Conservation (phyloP, 1,284 basidiomycete species). For the Apiotrichum gracile region DNA sequence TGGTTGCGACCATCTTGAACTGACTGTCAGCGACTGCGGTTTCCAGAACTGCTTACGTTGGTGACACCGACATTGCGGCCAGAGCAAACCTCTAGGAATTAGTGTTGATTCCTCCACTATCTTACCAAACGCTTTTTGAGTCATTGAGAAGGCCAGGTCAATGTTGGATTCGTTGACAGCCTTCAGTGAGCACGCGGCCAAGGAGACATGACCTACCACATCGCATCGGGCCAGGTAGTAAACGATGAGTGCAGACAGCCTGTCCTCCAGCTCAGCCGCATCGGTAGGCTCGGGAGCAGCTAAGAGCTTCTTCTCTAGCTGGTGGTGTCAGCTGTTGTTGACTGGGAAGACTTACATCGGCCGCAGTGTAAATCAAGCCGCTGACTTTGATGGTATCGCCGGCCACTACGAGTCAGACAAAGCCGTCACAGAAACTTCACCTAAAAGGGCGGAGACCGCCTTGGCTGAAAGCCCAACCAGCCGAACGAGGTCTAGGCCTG, state of each 20-base stretch:
- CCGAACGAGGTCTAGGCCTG: slow-evolving; percentile 3
- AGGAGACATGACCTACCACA: background rate
- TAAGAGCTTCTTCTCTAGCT: slow-evolving; percentile 3
- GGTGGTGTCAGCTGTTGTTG: background rate
- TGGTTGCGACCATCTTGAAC: slow-evolving; percentile 1
- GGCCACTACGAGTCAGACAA: background rate
- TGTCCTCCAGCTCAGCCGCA: background rate
- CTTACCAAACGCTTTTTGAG: slow-evolving; percentile 3
- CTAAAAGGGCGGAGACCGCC: background rate
- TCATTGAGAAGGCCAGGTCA: slow-evolving; percentile 3
- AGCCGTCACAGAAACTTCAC: background rate
- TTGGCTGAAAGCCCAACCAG: slow-evolving; percentile 5
- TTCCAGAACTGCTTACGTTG: background rate
- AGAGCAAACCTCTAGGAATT: background rate
- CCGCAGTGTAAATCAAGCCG: background rate
- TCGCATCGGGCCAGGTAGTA: slow-evolving; percentile 11
- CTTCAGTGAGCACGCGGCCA: background rate
- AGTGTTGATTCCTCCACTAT: too few species aligned
- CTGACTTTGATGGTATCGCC: background rate
- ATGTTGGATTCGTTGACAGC: slow-evolving; percentile 1
- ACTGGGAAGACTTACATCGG: background rate
- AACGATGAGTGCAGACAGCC: background rate
- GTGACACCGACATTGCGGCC: background rate
- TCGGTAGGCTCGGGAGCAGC: background rate
- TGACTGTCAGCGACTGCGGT: background rate